Conservation (phyloP, 306 rosid species). For the Lathyrus oleraceus region DNA sequence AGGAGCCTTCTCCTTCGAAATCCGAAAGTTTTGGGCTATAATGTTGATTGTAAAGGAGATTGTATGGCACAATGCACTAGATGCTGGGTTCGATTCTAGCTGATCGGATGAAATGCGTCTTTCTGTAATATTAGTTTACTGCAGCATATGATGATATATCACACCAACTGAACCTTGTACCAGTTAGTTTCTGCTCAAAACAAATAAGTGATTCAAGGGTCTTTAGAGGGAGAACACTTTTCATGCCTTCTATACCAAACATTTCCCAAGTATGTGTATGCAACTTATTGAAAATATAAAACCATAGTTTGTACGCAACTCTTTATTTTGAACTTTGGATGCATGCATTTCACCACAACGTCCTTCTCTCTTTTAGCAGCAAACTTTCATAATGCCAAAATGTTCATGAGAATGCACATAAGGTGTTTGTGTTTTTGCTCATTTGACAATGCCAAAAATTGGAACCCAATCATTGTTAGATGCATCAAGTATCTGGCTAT, state of each 20-base stretch:
- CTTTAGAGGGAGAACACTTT: conserved; percentile 14
- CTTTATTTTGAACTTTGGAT: conserved; percentile 6
- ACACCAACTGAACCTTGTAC: conserved; percentile 3
- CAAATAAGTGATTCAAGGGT: background rate
- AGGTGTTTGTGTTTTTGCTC: no score
- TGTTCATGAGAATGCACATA: no score
- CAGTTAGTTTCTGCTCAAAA: conserved; percentile 5
- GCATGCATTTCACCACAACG: background rate
- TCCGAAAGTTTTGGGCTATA: conserved; percentile 84
- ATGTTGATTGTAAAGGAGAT: conserved; percentile 87
- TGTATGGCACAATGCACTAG: conserved; percentile 94
- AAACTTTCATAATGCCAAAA: conserved; percentile 5
- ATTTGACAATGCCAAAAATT: no score
- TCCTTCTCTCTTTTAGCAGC: background rate
- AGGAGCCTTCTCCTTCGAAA: conserved; percentile 82
- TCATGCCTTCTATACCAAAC: conserved; percentile 6
- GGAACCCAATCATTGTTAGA: no score
- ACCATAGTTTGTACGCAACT: conserved; percentile 6
- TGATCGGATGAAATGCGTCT: background rate
- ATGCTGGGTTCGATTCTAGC: conserved; percentile 93
- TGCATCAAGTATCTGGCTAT: no score
- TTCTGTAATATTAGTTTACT: conserved; percentile 2
- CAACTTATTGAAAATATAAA: background rate
- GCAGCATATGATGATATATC: background rate
- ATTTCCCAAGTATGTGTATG: background rate